phyloP scores from a whole-genome alignment of 176 grass and related monocot species.

The Coix lacrymajobi region DNA sequence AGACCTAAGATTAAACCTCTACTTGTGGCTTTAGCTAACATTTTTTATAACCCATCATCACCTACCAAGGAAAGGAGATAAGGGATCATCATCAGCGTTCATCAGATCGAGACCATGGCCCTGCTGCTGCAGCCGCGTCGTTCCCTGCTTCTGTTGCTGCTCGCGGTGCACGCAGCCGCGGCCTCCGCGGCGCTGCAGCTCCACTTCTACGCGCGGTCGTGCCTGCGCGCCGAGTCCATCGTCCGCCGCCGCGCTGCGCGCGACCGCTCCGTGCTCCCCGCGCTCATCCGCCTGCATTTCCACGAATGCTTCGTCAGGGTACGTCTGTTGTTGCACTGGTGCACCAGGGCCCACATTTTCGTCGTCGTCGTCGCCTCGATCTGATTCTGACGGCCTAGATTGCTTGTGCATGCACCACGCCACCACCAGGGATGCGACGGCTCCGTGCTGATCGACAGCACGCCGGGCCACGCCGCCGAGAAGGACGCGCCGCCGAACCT shows the following conservation, averaged over 20 bases:
- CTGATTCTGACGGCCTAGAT: background rate
- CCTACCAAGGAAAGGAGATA: too few relatives aligned
- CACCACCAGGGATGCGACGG: conserved; percentile 23
- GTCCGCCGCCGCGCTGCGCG: background rate
- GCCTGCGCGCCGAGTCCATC: conserved; percentile 14
- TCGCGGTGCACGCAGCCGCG: background rate
- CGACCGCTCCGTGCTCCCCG: conserved; percentile 16
- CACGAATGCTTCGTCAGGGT: conserved; percentile 82
- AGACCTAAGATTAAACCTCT: too few relatives aligned
- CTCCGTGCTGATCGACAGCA: conserved; percentile 43
- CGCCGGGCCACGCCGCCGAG: conserved; percentile 21
- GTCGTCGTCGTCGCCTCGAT: background rate
- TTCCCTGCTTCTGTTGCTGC: background rate
- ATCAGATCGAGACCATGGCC: background rate
- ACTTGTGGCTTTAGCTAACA: too few relatives aligned
- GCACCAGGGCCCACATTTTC: background rate
- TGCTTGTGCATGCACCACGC: background rate
- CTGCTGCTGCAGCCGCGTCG: background rate
- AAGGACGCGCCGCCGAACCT: conserved; percentile 42
- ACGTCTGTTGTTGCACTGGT: background rate
- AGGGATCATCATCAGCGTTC: background rate
- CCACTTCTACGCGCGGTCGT: conserved; percentile 2
- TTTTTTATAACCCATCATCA: too few relatives aligned
- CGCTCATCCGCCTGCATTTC: conserved; percentile 71
- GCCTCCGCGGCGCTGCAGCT: background rate